Evolutionary conservation across 1,139 yeast species (phyloP), one percentile per base, ranked within the genome.

Genomic region (Arxiozyma bovina): DNA sequence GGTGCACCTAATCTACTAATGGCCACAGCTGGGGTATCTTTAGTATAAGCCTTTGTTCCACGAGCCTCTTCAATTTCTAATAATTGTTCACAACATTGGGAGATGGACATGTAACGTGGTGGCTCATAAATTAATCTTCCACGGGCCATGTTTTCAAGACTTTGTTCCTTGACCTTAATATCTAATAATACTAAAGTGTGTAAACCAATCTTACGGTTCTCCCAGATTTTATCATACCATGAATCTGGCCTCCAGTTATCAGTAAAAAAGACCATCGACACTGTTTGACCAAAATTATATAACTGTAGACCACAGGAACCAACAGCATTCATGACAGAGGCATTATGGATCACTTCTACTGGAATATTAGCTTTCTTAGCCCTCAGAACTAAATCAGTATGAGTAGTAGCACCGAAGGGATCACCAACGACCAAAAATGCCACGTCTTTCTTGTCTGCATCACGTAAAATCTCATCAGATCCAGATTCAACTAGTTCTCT

Each of bases 321-420:
- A 25, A 93, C 96, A 0, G 99, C 99, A 69, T 93, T 93, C 97
- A 93, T 90, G 23, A 93, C 95, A 25, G 96, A 87, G 2, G 99
- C 99, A 71, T 93, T 93, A 73, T 93, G 99, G 56, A 93, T 81
- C 51, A 87, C 80, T 66, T 87, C 94, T 48, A 87, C 89, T 55
- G 78, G 75, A 66, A 93, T 88, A 1, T 81, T 82, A 59, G 84
- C 76, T 70, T 87, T 96, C 62, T 96, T 80, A 42, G 98, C 98
- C 63, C 99, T 77, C 56, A 93, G 79, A 45, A 90, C 89, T 60
- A 93, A 77, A 73, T 93, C 99, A 0, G 97, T 89, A 71, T 93
- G 99, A 0, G 99, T 93, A 5, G 99, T 93, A 46, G 99, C 99
- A 41, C 99, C 99, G 69, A 89, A 91, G 42, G 95, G 96, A 69